Evolutionary conservation across 257 asterid species (phyloP).

Genomic region (Plantago elongata): DNA sequence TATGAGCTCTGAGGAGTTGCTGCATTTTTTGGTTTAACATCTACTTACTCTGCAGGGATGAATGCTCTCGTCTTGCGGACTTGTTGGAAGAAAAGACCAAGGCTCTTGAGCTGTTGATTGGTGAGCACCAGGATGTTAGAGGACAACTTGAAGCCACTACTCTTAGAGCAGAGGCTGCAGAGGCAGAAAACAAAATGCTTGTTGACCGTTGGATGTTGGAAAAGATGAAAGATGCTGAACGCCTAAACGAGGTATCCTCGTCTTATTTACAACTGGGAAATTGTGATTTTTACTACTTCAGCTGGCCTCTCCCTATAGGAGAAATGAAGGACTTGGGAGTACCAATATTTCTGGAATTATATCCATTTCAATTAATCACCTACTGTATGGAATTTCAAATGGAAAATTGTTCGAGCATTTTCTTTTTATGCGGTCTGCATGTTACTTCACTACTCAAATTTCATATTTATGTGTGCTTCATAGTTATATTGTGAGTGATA

Average conservation of each 20-base stretch:
- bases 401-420: background rate
- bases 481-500: background rate
- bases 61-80: conserved; percentile 56
- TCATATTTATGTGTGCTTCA: background rate
- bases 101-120: conserved; percentile 74
- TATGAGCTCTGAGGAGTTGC: conserved; percentile 9
- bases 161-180: conserved; percentile 58
- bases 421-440: background rate
- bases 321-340: no score
- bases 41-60: conserved; percentile 54
- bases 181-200: conserved; percentile 76
- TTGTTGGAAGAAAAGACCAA: conserved; percentile 73
- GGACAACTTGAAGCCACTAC: conserved; percentile 60
- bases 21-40: conserved; percentile 10
- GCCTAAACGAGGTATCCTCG: conserved; percentile 70
- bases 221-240: conserved; percentile 93
- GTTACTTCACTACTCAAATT: background rate
- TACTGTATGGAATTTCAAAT: background rate
- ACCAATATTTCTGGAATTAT: no score
- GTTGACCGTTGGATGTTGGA: conserved; percentile 90
- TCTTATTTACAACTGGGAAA: background rate
- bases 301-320: no score
- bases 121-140: conserved; percentile 72
- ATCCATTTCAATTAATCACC: background rate
- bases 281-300: no score